These are phyloP conservation scores for Nyssa sinensis DNA, from an alignment of 148 eudicot species.

Conservation along the genomic window DNA sequence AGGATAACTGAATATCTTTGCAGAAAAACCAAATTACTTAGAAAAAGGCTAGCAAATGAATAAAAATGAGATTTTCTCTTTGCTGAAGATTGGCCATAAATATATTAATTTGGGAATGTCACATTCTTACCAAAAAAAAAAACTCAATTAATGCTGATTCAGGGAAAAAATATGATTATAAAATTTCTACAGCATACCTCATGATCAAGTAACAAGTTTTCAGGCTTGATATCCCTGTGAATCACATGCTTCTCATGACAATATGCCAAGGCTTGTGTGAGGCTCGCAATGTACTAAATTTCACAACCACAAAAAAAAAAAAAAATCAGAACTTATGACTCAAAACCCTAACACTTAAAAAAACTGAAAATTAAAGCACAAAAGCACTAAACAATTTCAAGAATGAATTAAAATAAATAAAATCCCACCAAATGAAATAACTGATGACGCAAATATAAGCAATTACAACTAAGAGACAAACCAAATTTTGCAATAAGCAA, in stretches of 20 bases:
- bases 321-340: slow-evolving; percentile 1
- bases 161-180: neutral
- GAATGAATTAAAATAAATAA: too few relatives aligned
- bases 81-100: neutral
- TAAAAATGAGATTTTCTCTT: neutral
- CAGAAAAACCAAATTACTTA: neutral
- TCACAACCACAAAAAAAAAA: slow-evolving; percentile 13
- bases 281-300: slow-evolving; percentile 71
- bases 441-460: too few relatives aligned
- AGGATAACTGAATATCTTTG: neutral
- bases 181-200: slow-evolving; percentile 46
- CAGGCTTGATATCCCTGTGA: slow-evolving; percentile 95
- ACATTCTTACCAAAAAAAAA: neutral
- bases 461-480: neutral
- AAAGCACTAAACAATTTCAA: neutral
- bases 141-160: neutral
- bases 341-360: too few relatives aligned
- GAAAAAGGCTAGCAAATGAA: neutral
- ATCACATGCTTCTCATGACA: slow-evolving; percentile 88
- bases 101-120: neutral
- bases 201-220: slow-evolving; percentile 87
- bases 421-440: neutral
- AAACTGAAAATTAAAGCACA: too few relatives aligned
- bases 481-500: neutral
- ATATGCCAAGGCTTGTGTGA: slow-evolving; percentile 75